Evolutionary conservation across 2,329 filamentous ascomycete genomes (phyloP).

Genomic region (Diaporthe humulicola): DNA sequence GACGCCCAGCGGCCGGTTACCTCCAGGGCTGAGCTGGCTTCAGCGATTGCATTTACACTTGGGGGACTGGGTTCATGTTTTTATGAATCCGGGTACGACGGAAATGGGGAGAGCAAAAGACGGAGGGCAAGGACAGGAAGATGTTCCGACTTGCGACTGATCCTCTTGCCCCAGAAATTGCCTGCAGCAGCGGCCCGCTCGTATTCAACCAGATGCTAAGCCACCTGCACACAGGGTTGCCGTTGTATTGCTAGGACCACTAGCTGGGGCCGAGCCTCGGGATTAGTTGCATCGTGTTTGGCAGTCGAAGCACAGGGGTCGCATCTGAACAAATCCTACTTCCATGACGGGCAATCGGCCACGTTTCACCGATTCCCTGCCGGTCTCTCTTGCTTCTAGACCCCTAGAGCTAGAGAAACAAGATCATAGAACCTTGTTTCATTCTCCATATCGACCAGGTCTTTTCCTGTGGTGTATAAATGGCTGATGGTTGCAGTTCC

Average conservation of each 20-base stretch:
- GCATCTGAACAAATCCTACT: neutral
- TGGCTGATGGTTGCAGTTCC: neutral
- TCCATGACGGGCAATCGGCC: neutral
- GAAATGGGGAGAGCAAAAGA: neutral
- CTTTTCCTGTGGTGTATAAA: neutral
- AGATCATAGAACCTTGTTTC: too few species aligned
- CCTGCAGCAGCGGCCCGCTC: neutral
- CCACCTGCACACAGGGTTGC: neutral
- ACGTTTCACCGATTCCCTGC: neutral
- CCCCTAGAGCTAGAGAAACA: neutral
- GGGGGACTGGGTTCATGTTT: neutral
- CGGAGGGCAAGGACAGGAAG: neutral
- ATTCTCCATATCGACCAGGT: neutral
- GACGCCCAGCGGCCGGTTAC: neutral
- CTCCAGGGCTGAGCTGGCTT: neutral
- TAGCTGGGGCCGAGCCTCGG: neutral
- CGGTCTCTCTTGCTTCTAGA: neutral
- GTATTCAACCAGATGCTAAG: constrained; percentile 1
- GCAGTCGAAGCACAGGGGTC: neutral
- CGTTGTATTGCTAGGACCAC: neutral
- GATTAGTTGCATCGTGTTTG: neutral
- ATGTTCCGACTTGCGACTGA: neutral
- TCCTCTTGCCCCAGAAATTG: neutral
- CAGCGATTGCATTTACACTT: fast-evolving
- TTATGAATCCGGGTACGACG: neutral